A percentile compares a stretch with the other conserved stretches of the same genome.
Conservation (phyloP, 306 rosid genomes). For the Acacia melanoxylon region DNA sequence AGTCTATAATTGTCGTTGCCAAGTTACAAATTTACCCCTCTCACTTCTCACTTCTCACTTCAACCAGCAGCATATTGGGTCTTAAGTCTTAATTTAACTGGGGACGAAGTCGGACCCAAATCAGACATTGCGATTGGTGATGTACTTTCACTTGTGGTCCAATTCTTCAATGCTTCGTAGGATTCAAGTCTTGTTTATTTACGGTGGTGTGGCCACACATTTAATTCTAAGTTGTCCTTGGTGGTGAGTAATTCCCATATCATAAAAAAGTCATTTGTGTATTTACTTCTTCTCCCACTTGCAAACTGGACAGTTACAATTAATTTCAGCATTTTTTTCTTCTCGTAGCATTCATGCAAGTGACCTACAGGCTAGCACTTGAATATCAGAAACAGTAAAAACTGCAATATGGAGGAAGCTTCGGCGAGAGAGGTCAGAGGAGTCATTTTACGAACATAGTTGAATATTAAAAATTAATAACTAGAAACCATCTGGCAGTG, state of each 20-base stretch:
- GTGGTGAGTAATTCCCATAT: neutral
- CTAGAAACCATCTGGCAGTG: constrained; percentile 58
- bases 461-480: constrained; percentile 27
- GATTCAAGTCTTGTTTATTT: neutral
- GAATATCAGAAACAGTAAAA: neutral
- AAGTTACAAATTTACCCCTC: constrained; percentile 4
- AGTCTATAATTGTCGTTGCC: neutral
- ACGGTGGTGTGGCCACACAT: neutral
- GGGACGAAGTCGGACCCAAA: constrained; percentile 29
- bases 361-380: neutral
- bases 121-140: neutral
- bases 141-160: neutral
- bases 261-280: neutral
- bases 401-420: constrained; percentile 31
- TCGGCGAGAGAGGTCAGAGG: constrained; percentile 16
- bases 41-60: neutral
- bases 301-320: neutral
- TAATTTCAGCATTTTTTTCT: neutral
- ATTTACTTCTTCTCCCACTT: neutral
- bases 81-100: constrained; percentile 4
- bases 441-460: constrained; percentile 25
- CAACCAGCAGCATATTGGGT: constrained; percentile 1
- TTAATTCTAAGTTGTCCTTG: neutral
- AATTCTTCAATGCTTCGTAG: neutral
- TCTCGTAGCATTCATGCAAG: neutral